These are phyloP conservation scores for Flaveria linearis DNA, from an alignment of 129 eudicot genomes.

Conservation along the genomic window DNA sequence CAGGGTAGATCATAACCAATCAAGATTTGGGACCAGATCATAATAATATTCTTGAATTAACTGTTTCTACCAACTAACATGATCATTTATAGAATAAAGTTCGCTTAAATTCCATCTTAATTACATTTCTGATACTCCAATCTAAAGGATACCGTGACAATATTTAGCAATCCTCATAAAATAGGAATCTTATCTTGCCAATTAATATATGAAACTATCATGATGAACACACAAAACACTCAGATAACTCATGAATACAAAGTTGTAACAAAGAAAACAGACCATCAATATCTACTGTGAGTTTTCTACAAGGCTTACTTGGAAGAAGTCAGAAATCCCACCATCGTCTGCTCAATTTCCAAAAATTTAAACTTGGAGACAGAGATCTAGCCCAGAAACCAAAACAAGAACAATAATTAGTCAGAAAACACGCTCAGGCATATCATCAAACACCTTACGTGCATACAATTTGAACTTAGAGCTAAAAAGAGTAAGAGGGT, in stretches of 20 bases:
- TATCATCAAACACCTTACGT: conserved; percentile 31
- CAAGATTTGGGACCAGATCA: not conserved
- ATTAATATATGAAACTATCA: not conserved
- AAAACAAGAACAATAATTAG: conserved; percentile 23
- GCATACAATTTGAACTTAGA: not conserved
- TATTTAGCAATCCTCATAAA: not conserved
- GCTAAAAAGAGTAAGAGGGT: not conserved
- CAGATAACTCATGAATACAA: conserved; percentile 12
- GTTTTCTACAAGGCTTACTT: conserved; percentile 44
- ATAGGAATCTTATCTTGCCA: not conserved
- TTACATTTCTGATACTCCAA: not conserved
- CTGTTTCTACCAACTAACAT: not conserved
- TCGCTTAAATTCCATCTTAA: not conserved
- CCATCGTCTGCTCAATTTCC: conserved; percentile 50
- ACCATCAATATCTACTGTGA: not conserved
- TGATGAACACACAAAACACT: not conserved
- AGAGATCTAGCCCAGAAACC: conserved; percentile 51
- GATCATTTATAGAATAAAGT: conserved; percentile 13
- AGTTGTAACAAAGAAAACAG: not conserved
- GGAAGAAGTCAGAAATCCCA: conserved; percentile 42
- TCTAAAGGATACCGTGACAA: not conserved
- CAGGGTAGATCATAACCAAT: not conserved
- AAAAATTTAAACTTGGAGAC: conserved; percentile 51
- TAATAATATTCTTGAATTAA: not conserved
- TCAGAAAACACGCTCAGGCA: conserved; percentile 12